Evolutionary conservation across 345 rosid genomes (phyloP), one percentile per base, ranked within the genome.

Genomic region (Salix koriyanagi): DNA sequence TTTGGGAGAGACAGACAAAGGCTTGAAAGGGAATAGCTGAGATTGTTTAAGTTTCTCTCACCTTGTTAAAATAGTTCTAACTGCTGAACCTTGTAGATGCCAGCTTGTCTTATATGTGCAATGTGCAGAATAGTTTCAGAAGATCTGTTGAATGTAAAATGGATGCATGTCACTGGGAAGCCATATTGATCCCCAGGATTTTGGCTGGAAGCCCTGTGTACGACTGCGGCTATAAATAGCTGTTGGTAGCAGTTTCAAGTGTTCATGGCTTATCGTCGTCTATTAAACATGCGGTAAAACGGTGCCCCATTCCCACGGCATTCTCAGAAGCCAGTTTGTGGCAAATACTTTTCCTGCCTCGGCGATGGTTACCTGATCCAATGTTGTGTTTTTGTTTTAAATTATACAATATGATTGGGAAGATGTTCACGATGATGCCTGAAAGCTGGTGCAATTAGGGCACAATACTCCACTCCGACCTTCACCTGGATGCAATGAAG

Each of bases 1-100:
- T 67, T 69, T 52, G 78, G 85, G 66, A 61, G 70, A 70, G 23
- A 74, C 34, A 19, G 30, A 65, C 41, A 70, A 30, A 50, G 42
- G 42, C 37, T 70, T 30, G 16, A 73, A 32, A 72, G 68, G 21
- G 74, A 61, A 73, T 67, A 7, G 46, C 16, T 30, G 60, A 34
- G 34, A 64, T 15, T 46, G 61, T 36, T 14, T 67, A 52, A 32
- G 26, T 64, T 64, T 62, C 8, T 70, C 15, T 42, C 28, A 6
- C 14, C 2, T 10, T 70, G 76, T 77, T 71, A 41, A 60, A n/a
- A 25, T 36, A 71, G 62, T 67, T 65, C 48, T 5, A 70, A 76
- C 46, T 7, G 11, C n/a, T n/a, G n/a, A 18, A 32, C 23, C 34
- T 39, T 21, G 72, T 76, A 76, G 78, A 25, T 66, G 41, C 62